Conservation (phyloP, 768 basidiomycete genomes). For the Mycena leptocephala region DNA sequence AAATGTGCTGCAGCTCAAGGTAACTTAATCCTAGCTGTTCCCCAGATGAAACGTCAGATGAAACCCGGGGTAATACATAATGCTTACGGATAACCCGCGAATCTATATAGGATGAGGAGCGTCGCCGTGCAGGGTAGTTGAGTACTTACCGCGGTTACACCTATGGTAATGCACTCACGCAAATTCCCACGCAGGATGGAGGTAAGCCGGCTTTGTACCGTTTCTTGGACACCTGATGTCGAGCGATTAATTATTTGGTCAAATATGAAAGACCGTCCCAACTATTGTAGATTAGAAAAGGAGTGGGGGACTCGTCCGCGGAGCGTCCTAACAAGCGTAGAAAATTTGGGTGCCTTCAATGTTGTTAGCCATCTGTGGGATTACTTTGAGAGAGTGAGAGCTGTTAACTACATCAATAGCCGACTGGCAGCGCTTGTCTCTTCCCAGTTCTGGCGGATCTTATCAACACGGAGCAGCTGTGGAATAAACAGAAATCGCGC, state of each 20-base stretch:
- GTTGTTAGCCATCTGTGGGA: background rate
- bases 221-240: background rate
- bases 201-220: background rate
- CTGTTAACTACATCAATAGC: background rate
- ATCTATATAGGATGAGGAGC: background rate
- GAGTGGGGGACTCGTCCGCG: background rate
- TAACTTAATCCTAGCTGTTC: background rate
- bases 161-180: background rate
- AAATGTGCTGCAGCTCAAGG: background rate
- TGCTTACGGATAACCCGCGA: background rate
- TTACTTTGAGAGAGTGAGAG: too few relatives aligned
- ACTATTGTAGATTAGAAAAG: background rate
- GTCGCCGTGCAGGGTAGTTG: too few relatives aligned
- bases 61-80: background rate
- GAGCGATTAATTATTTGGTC: background rate
- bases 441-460: background rate
- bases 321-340: background rate
- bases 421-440: background rate
- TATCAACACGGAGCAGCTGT: background rate
- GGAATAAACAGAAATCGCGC: background rate
- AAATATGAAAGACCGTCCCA: background rate
- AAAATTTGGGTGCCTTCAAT: slow-evolving; percentile 1
- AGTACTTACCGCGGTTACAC: background rate
- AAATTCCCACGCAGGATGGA: background rate
- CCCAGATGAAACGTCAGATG: background rate